Base-by-base conservation (phyloP, 1,139 yeast genomes). In the Diutina catenulata region DNA sequence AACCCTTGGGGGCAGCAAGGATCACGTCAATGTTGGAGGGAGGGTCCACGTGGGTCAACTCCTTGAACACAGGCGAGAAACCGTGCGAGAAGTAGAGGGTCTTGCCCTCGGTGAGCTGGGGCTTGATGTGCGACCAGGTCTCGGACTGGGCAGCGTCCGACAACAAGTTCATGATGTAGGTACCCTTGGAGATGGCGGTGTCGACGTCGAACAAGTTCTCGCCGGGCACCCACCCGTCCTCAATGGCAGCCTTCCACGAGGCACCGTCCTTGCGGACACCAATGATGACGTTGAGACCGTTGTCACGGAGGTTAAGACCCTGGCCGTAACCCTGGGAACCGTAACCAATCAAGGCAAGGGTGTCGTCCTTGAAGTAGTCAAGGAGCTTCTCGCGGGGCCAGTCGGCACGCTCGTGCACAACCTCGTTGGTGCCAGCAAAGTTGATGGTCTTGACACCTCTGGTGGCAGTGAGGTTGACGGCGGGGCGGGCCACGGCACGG, bases 281-380 rank as follows among this genome's bases (percentile, higher is more conserved):
- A 52, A 91, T 74, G 63, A 91, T 83, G 55, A 91, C 98, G 64
- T 91, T 91, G 59, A 91, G 68, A 64, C 98, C 98, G 59, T 91
- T 88, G 76, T 91, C 98, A 74, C 98, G 84, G 74, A 91, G 71
- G 87, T 91, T 91, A 57, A 91, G 80, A 69, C 96, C 97, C 75
- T 91, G 98, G 62, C 98, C 98, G 75, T 91, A 91, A 70, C 98
- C 98, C 74, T 91, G 98, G 52, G 98, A 91, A 60, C 98, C 98
- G 78, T 91, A 91, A 68, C 98, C 98, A 54, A 91, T 88, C 60
- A 91, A 71, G 52, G 98, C 97, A 59, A 91, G 72, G 47, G 98
- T 91, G 65, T 91, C 98, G 68, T 88, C 72, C 77, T 91, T 88
- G 86, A 91, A 91, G 77, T 87, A 91, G 58, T 87, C 93, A 50